These are phyloP conservation scores for Tripidium arundinaceum DNA, from an alignment of 202 grass and related monocot genomes.

Conservation along the genomic window DNA sequence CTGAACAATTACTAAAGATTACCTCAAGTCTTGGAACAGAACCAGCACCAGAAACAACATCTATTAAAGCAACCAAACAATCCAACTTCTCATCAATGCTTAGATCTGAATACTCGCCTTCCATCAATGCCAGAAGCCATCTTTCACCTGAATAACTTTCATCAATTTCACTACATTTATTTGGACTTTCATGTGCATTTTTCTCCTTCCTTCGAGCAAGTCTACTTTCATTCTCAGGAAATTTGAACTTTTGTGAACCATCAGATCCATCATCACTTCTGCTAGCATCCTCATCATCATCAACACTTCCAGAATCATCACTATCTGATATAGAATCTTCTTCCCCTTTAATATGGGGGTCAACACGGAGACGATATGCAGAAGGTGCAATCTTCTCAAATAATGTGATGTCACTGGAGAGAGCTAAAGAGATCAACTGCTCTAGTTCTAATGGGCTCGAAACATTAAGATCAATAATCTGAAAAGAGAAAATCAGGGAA, in stretches of 20 bases:
- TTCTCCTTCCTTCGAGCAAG: conserved; percentile 48
- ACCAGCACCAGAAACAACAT: conserved; percentile 78
- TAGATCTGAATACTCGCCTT: conserved; percentile 88
- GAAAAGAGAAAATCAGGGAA: conserved; percentile 39
- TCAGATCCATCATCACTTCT: conserved; percentile 64
- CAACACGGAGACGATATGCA: conserved; percentile 93
- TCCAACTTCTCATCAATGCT: conserved; percentile 97
- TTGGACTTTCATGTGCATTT: conserved; percentile 33
- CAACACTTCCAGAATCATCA: conserved; percentile 83
- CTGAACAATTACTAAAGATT: conserved; percentile 5
- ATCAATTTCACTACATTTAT: conserved; percentile 84
- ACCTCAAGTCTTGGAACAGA: conserved; percentile 83
- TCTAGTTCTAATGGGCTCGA: conserved; percentile 54
- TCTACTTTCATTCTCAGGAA: conserved; percentile 35
- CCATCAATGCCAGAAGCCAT: conserved; percentile 94
- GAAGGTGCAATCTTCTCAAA: conserved; percentile 88
- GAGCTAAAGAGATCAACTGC: conserved; percentile 62
- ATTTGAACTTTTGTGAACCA: conserved; percentile 45
- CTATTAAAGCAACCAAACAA: conserved; percentile 75
- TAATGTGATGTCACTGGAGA: conserved; percentile 97
- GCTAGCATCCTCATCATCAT: conserved; percentile 49
- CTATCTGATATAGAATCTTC: conserved; percentile 59
- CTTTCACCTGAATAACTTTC: conserved; percentile 86
- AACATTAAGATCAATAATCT: conserved; percentile 67
- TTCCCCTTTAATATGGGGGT: conserved; percentile 88